Evolutionary conservation across 108 stramenopile genomes (phyloP), one percentile per base, ranked within the genome.

Genomic region (Aurantiochytrium sp.): DNA sequence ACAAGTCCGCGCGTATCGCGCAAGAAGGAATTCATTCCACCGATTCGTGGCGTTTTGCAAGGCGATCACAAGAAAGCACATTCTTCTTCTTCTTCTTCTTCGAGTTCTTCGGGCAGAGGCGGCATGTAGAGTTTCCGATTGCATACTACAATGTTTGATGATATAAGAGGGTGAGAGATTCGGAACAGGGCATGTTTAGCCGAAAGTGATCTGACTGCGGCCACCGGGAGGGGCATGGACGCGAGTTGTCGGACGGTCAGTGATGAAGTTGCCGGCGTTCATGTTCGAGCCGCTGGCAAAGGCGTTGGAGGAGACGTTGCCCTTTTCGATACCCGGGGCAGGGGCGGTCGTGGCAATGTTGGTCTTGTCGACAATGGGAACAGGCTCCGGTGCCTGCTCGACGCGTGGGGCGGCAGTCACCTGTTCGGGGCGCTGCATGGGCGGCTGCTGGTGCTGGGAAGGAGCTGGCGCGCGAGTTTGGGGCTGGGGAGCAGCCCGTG

Each of bases 221-320:
- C 93, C 93, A 12, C 93, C 93, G 16, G 93, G 93, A 3, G 93
- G 92, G 5, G 92, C 92, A 28, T 59, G 92, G 4, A 94, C 91
- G 44, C 93, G 69, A 6, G 90, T 92, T 6, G 87, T 88, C 19
- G 89, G 76, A 29, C 93, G 28, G 59, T 92, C 93, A 19, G 92
- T 92, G 89, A 94, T 93, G 10, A 92, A 44, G 57, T 94, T 94
- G 42, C 93, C 93, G 42, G 64, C 89, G 88, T 94, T 94, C 92
- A 92, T 92, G 72, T 60, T 90, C 87, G 35, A 29, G 19, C 93
- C 91, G 49, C 44, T 88, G 19, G 93, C 93, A 44, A 88, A 93
- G 8, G 64, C 89, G 72, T 94, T 93, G 16, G 89, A 10, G 4
- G 92, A 92, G 14, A 91, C 87, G 42, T 57, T 57, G 55, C 44